Evolutionary conservation across 345 rosid species (phyloP), one percentile per base, ranked within the genome.

Genomic region (Laguncularia racemosa): DNA sequence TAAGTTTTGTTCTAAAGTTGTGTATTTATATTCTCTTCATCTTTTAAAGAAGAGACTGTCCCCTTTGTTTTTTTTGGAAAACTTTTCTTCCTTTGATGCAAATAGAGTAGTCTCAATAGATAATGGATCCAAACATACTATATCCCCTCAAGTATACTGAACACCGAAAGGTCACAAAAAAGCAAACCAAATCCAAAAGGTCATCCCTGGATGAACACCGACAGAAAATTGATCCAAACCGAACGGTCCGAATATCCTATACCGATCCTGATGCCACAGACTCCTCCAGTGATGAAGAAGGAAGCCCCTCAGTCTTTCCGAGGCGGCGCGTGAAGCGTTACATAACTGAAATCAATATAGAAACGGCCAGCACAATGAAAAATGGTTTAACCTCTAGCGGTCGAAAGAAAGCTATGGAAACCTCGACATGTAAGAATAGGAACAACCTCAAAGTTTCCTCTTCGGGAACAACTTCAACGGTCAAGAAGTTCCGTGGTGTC

Each of bases 201-300:
- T 7, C 9, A 33, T 9, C 9, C 9, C 1, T 7, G 10, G 40
- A 33, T 33, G 2, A 58, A 77, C 6, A 50, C 6, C 3, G 73
- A 52, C 38, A 46, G 59, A 20, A 18, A 19, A 40, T 13, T 4
- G 56, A 40, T n/a, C 48, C 57, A 5, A 67, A 38, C 0, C 73
- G 81, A 52, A 38, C 76, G 17, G 73, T 91, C 2, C 80, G 92
- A 63, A 64, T 91, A 44, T 76, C 74, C 4, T 63, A 78, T 0
- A 79, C 81, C 2, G 98, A 91, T 58, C 82, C 78, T 0, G 80
- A 88, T 43, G 98, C 98, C 6, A 91, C 98, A 0, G 98, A 91
- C 62, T 88, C 98, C n/a, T 88, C 96, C 47, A 81, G 95, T 47
- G 98, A 85, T 2, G 98, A 91, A 20, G 93, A 83, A 19, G 85